Evolutionary conservation across 768 basidiomycete species (phyloP), one percentile per base, ranked within the genome.

Genomic region (Mrakia gelida): DNA sequence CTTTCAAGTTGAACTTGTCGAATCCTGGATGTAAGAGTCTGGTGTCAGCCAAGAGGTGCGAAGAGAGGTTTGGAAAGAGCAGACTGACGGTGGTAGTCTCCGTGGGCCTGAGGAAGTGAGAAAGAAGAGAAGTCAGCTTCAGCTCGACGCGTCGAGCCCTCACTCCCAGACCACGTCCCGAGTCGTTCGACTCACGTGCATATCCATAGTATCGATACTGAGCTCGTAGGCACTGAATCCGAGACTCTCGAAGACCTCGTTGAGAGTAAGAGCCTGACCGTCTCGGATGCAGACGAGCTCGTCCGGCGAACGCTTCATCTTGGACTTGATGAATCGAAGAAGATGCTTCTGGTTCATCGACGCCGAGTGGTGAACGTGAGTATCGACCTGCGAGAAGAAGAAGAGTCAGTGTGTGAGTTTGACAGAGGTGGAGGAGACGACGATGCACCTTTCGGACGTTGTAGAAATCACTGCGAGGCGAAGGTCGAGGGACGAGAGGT

Each of bases 261-360:
- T 88, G 0, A 99, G 87, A 0, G 94, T 97, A 23, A 98, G 86
- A 81, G 94, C 90, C 21, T 91, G 89, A 8, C 91, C 94, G 81
- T 99, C 97, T 78, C 97, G 92, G 86, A 92, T 92, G 76, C 96
- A 98, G 45, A 99, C 97, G 45, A 95, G 88, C 82, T 99, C 94
- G 70, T 95, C 82, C 2, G 94, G 91, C 81, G 87, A 90, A 32
- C 89, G 90, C 85, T 94, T 95, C 94, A 97, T 95, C 84, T 96
- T 96, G n/a, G 91, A 90, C 84, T 99, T 99, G 87, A 99, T 98
- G 86, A 99, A 98, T 13, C 97, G 93, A 18, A 99, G 86, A 28
- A 99, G 86, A 86, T 99, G 97, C 84, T 99, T 99, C 85, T 99
- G 97, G 84, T 99, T 99, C 95, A 98, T 98, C 85, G 93, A 93